Percentiles rank a stretch among this genome's conserved stretches.
Conservation (phyloP, 2,329 filamentous ascomycete genomes). For the Coniochaeta ligniaria region DNA sequence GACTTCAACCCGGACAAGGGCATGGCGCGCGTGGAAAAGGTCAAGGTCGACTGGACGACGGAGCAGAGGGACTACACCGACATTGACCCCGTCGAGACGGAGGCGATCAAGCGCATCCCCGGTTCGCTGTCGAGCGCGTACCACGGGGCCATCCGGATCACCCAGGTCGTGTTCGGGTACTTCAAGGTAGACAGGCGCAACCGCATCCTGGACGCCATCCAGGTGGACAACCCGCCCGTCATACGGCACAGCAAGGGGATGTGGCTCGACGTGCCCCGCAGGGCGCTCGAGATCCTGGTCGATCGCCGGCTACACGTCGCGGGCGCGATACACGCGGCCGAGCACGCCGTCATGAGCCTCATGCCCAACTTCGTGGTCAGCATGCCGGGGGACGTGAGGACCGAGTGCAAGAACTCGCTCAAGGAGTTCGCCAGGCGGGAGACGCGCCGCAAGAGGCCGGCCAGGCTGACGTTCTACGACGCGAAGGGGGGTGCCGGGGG, state of each 20-base stretch:
- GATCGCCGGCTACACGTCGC: conserved; percentile 70
- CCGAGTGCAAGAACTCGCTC: conserved; percentile 82
- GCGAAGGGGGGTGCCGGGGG: conserved; percentile 81
- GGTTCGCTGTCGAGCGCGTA: conserved; percentile 64
- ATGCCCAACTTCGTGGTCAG: conserved; percentile 88
- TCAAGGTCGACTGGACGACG: conserved; percentile 93
- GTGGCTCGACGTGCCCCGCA: conserved; percentile 87
- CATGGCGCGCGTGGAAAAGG: conserved; percentile 80
- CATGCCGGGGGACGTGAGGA: conserved; percentile 85
- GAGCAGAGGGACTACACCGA: conserved; percentile 90
- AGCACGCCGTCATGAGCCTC: conserved; percentile 81
- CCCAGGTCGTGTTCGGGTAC: conserved; percentile 87
- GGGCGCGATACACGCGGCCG: conserved; percentile 87
- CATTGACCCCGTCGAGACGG: conserved; percentile 86
- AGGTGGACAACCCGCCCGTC: conserved; percentile 90
- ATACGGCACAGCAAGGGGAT: conserved; percentile 79
- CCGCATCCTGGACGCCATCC: conserved; percentile 82
- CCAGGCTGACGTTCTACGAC: conserved; percentile 88
- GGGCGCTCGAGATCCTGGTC: conserved; percentile 71
- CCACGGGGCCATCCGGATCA: conserved; percentile 79
- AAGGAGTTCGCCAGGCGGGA: conserved; percentile 78
- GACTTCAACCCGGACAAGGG: conserved; percentile 76
- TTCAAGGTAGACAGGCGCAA: conserved; percentile 90
- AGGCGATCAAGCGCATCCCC: conserved; percentile 69
- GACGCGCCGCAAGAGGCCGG: conserved; percentile 71